Base-by-base conservation (phyloP, 148 eudicot genomes). In the Talinum fruticosum region DNA sequence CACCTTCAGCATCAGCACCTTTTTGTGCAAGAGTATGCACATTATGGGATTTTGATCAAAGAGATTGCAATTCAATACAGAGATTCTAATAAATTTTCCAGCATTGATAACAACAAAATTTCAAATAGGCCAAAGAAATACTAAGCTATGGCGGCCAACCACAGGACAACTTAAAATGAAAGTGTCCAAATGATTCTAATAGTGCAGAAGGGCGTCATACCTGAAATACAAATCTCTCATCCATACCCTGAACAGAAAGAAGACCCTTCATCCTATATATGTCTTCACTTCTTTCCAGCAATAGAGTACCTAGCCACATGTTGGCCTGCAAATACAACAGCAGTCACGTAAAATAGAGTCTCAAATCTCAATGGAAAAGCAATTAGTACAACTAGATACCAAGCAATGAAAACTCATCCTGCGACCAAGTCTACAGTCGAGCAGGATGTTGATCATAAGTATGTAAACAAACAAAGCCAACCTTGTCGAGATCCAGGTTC, bases 181-280 rank as follows among this genome's bases (percentile, higher is more conserved):
- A 49, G 32, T 23, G 4, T 67, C 69, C 64, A 29, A 71, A 37
- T 34, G 44, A 76, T 37, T 33, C 18, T 47, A 49, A 8, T 72
- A 53, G 36, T 28, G 24, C 18, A 49, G 38, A 59, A 44, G 15
- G 51, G 73, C 35, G 62, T 44, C 78, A 26, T 84, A 96, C 99
- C 99, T 96, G 99, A 79, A 96, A 96, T 79, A 96, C 99, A 78
- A 96, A 96, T 88, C 99, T 86, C 86, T 93, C 95, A 51, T 93
- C 78, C 99, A 96, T 96, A 47, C 93, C 93, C 36, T 88, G 82
- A 51, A 96, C 92, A 4, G 98, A 90, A 29, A 96, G 79, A 84
- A 96, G 92, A 75, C 99, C 99, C 82, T 96, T 96, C 99, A 96
- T 96, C 77, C 98, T 85, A 79, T 96, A 96, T 74, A 96, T 96